phyloP scores from a whole-genome alignment of 2,329 filamentous ascomycete genomes.

The Aspergillus ustus region DNA sequence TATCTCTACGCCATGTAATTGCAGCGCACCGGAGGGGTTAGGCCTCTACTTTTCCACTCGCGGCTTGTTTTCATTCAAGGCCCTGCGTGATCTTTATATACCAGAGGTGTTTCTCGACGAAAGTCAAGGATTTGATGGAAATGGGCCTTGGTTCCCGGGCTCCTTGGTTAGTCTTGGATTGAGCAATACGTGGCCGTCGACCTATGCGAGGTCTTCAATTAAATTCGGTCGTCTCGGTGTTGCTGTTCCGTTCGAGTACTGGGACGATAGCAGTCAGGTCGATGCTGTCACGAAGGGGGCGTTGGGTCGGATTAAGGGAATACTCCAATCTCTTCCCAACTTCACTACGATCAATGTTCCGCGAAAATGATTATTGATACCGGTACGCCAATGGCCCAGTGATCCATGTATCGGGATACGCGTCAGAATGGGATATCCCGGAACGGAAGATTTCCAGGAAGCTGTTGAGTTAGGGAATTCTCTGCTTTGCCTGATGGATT shows the following conservation, averaged over 20 bases:
- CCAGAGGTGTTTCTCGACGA: not conserved
- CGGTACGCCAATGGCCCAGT: too few relatives aligned
- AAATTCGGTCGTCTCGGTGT: not conserved
- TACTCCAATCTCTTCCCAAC: not conserved
- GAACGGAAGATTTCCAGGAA: too few relatives aligned
- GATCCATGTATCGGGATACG: too few relatives aligned
- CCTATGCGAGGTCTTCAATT: not conserved
- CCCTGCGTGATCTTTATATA: not conserved
- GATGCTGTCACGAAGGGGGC: not conserved
- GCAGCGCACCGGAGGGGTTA: not conserved
- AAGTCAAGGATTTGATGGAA: not conserved
- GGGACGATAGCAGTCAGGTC: not conserved
- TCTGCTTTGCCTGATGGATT: too few relatives aligned
- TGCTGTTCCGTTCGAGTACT: not conserved
- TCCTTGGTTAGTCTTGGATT: not conserved
- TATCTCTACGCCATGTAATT: not conserved
- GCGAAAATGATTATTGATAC: not conserved
- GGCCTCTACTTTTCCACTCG: not conserved
- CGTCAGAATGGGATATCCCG: too few relatives aligned
- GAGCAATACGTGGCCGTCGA: not conserved
- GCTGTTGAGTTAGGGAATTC: too few relatives aligned
- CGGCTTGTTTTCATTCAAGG: too few relatives aligned
- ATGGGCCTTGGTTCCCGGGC: not conserved
- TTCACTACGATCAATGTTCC: not conserved
- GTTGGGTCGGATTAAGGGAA: not conserved